These are phyloP conservation scores for Pseudozyma hubeiensis DNA, from an alignment of 1,284 basidiomycete species.

Conservation along the genomic window DNA sequence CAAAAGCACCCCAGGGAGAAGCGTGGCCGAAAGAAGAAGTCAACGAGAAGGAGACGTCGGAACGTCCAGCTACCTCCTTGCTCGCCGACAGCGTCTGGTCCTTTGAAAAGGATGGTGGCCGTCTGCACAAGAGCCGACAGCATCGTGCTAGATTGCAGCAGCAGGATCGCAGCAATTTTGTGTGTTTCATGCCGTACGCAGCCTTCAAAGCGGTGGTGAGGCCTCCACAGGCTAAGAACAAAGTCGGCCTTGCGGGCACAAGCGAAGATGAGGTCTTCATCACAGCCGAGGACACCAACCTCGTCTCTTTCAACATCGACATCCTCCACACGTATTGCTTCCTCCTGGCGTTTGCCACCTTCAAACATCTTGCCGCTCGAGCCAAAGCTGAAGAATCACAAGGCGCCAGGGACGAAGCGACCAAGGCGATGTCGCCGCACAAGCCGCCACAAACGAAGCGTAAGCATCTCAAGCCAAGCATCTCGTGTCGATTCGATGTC, in stretches of 20 bases:
- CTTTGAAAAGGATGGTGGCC: constrained; percentile 38
- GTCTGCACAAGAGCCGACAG: constrained; percentile 15
- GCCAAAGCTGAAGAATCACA: not conserved
- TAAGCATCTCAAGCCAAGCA: constrained; percentile 12
- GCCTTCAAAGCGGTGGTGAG: constrained; percentile 53
- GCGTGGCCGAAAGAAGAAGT: constrained; percentile 7
- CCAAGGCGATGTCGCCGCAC: not conserved
- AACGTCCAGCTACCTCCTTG: constrained; percentile 36
- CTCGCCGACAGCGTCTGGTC: constrained; percentile 60
- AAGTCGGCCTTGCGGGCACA: constrained; percentile 41
- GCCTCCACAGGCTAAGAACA: constrained; percentile 43
- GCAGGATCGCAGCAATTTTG: constrained; percentile 67
- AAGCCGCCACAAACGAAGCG: not conserved
- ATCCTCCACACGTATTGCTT: constrained; percentile 80
- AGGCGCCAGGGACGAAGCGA: not conserved
- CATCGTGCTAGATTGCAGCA: constrained; percentile 37
- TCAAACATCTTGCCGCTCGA: constrained; percentile 71
- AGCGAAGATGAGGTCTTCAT: constrained; percentile 71
- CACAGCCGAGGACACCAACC: constrained; percentile 70
- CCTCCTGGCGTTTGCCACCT: constrained; percentile 76
- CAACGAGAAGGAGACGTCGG: not conserved
- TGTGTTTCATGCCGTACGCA: constrained; percentile 65
- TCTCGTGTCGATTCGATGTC: constrained; percentile 37
- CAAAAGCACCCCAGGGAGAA: constrained; percentile 22
- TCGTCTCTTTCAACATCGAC: constrained; percentile 73